Evolutionary conservation across 192 early-diverging fungal genomes (phyloP), one percentile per base, ranked within the genome.

Genomic region (Allomyces macrogynus): DNA sequence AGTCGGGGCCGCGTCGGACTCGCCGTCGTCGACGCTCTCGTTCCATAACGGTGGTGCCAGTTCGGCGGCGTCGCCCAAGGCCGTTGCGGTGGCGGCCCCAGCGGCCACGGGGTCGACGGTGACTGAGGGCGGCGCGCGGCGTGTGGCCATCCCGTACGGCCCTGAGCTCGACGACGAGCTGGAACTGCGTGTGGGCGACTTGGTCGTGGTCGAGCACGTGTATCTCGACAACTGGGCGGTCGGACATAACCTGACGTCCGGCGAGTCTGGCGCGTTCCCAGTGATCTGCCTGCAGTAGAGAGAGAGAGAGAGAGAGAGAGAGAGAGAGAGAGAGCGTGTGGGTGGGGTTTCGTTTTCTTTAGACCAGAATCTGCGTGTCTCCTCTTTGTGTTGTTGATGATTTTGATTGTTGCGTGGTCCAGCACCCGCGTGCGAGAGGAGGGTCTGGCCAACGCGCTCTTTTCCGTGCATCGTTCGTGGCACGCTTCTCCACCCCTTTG

Each of bases 181-280:
- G 24, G 24, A 69, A n/a, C 62, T 74, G 16, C 23, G 26, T 20
- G 16, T 25, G 16, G 75, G 64, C 32, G 73, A 74, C 16, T 72
- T 70, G n/a, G 74, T 74, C 23, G 63, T 25, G 22, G 57, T 76
- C 54, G 57, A 43, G 11, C 40, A 71, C 32, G 23, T 61, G 42
- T 77, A 76, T 62, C 73, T 78, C 27, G 75, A 77, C 40, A 75
- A 75, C 14, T 77, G 75, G 75, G 75, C 71, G 10, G 25, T 73
- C 18, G 75, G 75, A 4, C 54, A 49, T 24, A 77, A 74, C 49
- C 27, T 67, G 22, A 32, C 24, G 60, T 68, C 72, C 18, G 70
- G 68, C 23, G 49, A 68, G 54, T 62, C 25, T 8, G 75, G 75
- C 4, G 75, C 75, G 14, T 77, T 77, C 71, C 75, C 75, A 0